Conservation (phyloP, 805 yeast species). For the Kodamaea lidongshanica region DNA sequence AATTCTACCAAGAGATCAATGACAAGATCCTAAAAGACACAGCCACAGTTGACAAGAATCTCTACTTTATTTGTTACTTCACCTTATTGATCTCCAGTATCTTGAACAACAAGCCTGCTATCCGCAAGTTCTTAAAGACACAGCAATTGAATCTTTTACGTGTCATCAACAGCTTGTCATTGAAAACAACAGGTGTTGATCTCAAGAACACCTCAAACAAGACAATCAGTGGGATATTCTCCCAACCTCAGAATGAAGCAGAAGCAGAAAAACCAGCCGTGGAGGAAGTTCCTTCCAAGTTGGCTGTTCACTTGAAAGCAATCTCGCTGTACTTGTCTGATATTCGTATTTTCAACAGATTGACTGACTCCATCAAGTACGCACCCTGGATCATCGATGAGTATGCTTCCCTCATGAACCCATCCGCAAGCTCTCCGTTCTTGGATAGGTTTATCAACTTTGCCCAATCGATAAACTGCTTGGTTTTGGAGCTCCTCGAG, state of each 20-base stretch:
- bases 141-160: slow-evolving; percentile 22
- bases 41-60: slow-evolving; percentile 31
- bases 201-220: slow-evolving; percentile 14
- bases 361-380: slow-evolving; percentile 36
- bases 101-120: slow-evolving; percentile 32
- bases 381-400: slow-evolving; percentile 42
- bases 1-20: slow-evolving; percentile 37
- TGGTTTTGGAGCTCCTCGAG: slow-evolving; percentile 35
- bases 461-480: slow-evolving; percentile 35
- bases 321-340: slow-evolving; percentile 35
- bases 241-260: slow-evolving; percentile 1
- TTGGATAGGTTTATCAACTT: slow-evolving; percentile 31
- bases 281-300: slow-evolving; percentile 11
- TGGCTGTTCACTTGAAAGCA: slow-evolving; percentile 31
- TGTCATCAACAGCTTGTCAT: slow-evolving; percentile 8
- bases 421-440: slow-evolving; percentile 20
- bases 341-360: slow-evolving; percentile 36
- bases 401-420: slow-evolving; percentile 22
- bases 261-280: slow-evolving; percentile 3
- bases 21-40: slow-evolving; percentile 32
- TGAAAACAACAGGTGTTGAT: slow-evolving; percentile 11
- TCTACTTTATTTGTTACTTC: slow-evolving; percentile 40
- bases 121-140: slow-evolving; percentile 21
- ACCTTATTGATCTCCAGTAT: slow-evolving; percentile 32
- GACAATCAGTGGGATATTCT: slow-evolving; percentile 7